These are phyloP conservation scores for Rhizomucor pusillus DNA, from an alignment of 371 early-diverging fungal genomes.

Conservation along the genomic window DNA sequence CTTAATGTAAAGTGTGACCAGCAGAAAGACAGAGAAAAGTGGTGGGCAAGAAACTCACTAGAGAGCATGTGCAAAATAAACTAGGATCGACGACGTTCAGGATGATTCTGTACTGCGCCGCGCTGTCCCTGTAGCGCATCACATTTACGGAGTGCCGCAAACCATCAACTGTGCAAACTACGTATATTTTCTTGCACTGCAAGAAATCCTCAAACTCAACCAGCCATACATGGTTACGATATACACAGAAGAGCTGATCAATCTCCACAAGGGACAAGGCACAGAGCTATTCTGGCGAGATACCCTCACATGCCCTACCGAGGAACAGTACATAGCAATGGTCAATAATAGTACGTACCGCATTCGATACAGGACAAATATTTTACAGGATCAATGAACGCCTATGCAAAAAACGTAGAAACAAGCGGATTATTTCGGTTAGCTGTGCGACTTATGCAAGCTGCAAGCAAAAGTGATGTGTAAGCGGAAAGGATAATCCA, in stretches of 20 bases:
- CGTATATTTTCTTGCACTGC: constrained; percentile 90
- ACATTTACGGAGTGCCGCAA: constrained; percentile 88
- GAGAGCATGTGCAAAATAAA: not conserved
- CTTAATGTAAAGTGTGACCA: constrained; percentile 68
- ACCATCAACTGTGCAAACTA: constrained; percentile 96
- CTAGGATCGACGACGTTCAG: constrained; percentile 93
- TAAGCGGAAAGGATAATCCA: constrained; percentile 20
- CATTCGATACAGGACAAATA: not conserved
- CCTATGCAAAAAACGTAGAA: constrained; percentile 46
- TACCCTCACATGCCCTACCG: constrained; percentile 72
- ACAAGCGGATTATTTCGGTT: constrained; percentile 92
- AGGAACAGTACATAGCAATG: constrained; percentile 87
- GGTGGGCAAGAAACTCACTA: not conserved
- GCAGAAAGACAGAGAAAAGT: not conserved
- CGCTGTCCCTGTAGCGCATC: constrained; percentile 94
- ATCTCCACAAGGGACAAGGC: constrained; percentile 88
- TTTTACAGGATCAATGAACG: not conserved
- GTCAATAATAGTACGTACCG: constrained; percentile 74
- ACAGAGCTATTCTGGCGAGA: constrained; percentile 84
- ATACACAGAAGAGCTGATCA: constrained; percentile 84
- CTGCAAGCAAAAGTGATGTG: constrained; percentile 46
- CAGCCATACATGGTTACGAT: constrained; percentile 71
- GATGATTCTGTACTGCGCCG: constrained; percentile 88
- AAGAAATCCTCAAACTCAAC: constrained; percentile 69
- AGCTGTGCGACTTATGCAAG: constrained; percentile 90